phyloP scores from a whole-genome alignment of 1,284 basidiomycete genomes.

The Pholiota adiposa region DNA sequence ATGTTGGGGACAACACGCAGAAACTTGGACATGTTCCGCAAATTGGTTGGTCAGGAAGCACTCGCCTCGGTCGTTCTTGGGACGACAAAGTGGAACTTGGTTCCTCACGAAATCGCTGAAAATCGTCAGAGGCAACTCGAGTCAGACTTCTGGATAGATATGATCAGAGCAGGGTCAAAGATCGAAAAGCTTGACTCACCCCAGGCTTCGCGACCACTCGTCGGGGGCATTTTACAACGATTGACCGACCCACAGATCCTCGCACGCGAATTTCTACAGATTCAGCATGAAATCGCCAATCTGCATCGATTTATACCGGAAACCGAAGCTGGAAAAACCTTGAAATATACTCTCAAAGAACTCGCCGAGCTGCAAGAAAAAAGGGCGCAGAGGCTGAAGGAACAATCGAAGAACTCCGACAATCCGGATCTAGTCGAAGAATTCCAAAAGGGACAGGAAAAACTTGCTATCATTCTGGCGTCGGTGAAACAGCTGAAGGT shows the following conservation, averaged over 20 bases:
- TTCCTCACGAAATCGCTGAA: neutral
- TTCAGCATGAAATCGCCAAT: neutral
- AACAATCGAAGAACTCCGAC: neutral
- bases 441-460: neutral
- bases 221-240: neutral
- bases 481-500: neutral
- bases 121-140: neutral
- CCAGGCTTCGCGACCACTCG: neutral
- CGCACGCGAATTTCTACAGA: neutral
- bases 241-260: neutral
- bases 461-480: neutral
- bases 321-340: neutral
- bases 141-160: neutral
- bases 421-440: neutral
- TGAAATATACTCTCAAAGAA: neutral
- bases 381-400: neutral
- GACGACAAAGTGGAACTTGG: neutral
- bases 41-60: neutral
- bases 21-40: neutral
- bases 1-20: conserved; percentile 4
- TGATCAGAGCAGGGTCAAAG: neutral
- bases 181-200: neutral
- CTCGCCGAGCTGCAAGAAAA: neutral
- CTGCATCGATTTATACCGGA: neutral
- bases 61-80: neutral